These are phyloP conservation scores for Salix udensis DNA, from an alignment of 345 rosid genomes.

Conservation along the genomic window DNA sequence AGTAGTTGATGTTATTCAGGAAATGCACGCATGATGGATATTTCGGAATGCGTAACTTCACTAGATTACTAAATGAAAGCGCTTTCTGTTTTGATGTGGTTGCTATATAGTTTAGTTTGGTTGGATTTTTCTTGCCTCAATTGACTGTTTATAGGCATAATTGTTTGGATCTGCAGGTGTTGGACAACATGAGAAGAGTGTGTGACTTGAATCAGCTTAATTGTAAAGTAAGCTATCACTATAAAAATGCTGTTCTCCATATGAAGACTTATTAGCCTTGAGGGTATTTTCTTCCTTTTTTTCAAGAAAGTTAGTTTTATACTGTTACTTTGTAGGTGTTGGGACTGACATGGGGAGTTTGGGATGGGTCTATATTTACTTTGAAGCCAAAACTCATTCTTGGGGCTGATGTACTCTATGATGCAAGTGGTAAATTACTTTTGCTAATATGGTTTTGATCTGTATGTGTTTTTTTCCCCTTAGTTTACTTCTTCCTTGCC, in stretches of 20 bases:
- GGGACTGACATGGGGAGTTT: constrained; percentile 83
- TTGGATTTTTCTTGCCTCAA: background rate
- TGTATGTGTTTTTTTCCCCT: constrained; percentile 4
- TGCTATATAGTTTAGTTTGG: background rate
- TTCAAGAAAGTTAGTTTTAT: background rate
- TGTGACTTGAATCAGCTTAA: constrained; percentile 54
- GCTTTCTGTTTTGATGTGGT: background rate
- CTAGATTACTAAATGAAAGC: too few species aligned
- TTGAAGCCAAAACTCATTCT: constrained; percentile 60
- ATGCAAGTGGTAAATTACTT: constrained; percentile 57
- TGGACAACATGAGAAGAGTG: constrained; percentile 67
- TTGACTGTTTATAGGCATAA: background rate
- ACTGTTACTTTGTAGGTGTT: constrained; percentile 37
- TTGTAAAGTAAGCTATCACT: constrained; percentile 47
- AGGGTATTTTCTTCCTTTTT: too few species aligned
- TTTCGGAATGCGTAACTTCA: too few species aligned
- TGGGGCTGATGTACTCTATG: constrained; percentile 88
- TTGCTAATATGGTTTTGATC: background rate
- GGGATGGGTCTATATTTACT: constrained; percentile 61
- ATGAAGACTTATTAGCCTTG: background rate
- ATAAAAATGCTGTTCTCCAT: background rate
- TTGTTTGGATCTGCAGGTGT: constrained; percentile 47
- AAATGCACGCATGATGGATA: too few species aligned
- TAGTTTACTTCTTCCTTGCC: background rate
- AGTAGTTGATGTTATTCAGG: too few species aligned